Conservation (phyloP, 768 basidiomycete species). For the Panaeolus cyanescens region DNA sequence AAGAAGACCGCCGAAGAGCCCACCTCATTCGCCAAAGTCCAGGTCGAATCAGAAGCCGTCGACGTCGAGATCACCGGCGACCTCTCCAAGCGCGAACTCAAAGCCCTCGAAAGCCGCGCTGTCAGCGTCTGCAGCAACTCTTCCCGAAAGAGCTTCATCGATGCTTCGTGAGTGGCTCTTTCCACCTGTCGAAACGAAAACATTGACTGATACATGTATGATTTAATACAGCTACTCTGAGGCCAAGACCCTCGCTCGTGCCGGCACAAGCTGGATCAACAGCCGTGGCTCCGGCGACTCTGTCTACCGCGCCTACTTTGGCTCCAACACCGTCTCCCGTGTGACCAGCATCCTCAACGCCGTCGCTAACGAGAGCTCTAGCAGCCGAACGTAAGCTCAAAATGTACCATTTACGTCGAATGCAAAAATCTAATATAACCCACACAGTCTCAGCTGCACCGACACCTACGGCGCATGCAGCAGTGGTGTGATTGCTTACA, state of each 20-base stretch:
- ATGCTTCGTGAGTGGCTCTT: slow-evolving; percentile 29
- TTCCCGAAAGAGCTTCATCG: slow-evolving; percentile 38
- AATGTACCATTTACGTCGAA: too few relatives aligned
- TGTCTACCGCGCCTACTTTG: slow-evolving; percentile 43
- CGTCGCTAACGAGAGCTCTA: slow-evolving; percentile 42
- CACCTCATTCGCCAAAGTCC: slow-evolving; percentile 26
- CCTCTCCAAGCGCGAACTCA: slow-evolving; percentile 32
- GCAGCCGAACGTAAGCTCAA: slow-evolving; percentile 34
- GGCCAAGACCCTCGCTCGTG: slow-evolving; percentile 38
- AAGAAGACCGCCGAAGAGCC: slow-evolving; percentile 16
- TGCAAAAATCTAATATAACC: neutral
- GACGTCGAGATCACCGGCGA: slow-evolving; percentile 37
- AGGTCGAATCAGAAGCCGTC: slow-evolving; percentile 25
- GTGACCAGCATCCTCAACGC: slow-evolving; percentile 35
- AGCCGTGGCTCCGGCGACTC: slow-evolving; percentile 36
- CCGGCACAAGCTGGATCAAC: slow-evolving; percentile 34
- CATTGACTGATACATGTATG: neutral
- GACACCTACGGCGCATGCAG: slow-evolving; percentile 39
- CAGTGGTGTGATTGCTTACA: slow-evolving; percentile 47
- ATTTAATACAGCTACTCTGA: slow-evolving; percentile 34
- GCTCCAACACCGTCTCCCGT: slow-evolving; percentile 34
- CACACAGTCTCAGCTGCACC: slow-evolving; percentile 38
- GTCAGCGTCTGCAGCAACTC: slow-evolving; percentile 36
- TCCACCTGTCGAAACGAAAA: neutral
- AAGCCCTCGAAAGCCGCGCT: slow-evolving; percentile 36